Evolutionary conservation across 805 yeast species (phyloP).

Genomic region (Cephaloascus fragrans): DNA sequence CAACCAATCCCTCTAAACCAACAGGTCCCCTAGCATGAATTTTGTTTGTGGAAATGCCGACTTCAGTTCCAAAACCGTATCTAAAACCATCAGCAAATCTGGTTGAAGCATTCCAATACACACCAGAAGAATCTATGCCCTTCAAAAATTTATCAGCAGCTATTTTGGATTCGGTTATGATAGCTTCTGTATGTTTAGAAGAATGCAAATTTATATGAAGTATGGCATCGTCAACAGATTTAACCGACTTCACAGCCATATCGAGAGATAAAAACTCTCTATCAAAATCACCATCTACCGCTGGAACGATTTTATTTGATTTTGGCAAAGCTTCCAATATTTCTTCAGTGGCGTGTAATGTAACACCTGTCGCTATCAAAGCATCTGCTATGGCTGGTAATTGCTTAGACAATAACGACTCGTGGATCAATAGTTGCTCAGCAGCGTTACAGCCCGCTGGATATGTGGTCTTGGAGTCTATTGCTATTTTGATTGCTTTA

Average conservation of each 20-base stretch:
- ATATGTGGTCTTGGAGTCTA: slow-evolving; percentile 90
- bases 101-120: slow-evolving; percentile 95
- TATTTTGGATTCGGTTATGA: slow-evolving; percentile 65
- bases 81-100: slow-evolving; percentile 98
- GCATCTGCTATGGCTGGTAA: slow-evolving; percentile 19
- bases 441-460: slow-evolving; percentile 99
- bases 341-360: slow-evolving; percentile 57
- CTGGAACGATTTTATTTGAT: slow-evolving; percentile 27
- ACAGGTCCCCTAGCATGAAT: slow-evolving; percentile 99
- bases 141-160: slow-evolving; percentile 70
- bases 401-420: slow-evolving; percentile 19
- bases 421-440: slow-evolving; percentile 71
- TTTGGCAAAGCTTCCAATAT: slow-evolving; percentile 20
- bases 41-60: slow-evolving; percentile 93
- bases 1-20: slow-evolving; percentile 92
- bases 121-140: slow-evolving; percentile 91
- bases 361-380: slow-evolving; percentile 58
- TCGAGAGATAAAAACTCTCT: slow-evolving; percentile 80
- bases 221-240: slow-evolving; percentile 62
- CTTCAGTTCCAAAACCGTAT: slow-evolving; percentile 98
- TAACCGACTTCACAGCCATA: slow-evolving; percentile 61
- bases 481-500: slow-evolving; percentile 66
- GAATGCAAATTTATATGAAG: slow-evolving; percentile 83
- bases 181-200: slow-evolving; percentile 93
- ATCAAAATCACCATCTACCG: slow-evolving; percentile 62